These are phyloP conservation scores for Alloteropsis semialata DNA, from an alignment of 176 grass and related monocot genomes.

Conservation along the genomic window DNA sequence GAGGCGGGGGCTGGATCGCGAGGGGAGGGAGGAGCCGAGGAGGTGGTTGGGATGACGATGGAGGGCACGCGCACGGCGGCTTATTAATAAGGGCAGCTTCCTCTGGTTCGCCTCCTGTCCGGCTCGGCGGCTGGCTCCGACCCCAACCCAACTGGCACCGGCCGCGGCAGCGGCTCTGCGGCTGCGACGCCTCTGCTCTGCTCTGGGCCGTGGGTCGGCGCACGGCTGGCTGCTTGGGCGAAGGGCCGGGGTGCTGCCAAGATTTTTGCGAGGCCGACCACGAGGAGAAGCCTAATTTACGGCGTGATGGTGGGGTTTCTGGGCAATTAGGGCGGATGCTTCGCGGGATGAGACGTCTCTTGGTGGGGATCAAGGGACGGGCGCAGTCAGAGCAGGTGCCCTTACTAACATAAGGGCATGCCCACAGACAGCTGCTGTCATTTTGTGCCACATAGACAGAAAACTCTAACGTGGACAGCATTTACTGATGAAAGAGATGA, in stretches of 20 bases:
- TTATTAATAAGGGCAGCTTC: conserved; percentile 42
- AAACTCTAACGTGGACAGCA: too few relatives aligned
- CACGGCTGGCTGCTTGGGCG: conserved; percentile 31
- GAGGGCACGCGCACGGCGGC: not conserved
- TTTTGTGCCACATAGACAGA: too few relatives aligned
- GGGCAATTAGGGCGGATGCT: not conserved
- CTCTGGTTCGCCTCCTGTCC: not conserved
- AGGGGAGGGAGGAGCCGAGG: not conserved
- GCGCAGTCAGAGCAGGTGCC: not conserved
- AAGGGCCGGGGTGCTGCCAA: conserved; percentile 1
- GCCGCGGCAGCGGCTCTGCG: not conserved
- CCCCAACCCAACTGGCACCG: conserved; percentile 13
- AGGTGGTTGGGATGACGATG: not conserved
- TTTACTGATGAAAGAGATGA: too few relatives aligned
- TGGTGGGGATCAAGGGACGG: conserved; percentile 25
- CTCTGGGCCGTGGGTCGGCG: conserved; percentile 8
- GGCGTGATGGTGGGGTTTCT: not conserved
- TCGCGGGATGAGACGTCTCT: not conserved
- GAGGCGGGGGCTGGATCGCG: not conserved
- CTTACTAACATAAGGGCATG: not conserved
- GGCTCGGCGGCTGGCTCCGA: not conserved
- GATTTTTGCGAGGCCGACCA: conserved; percentile 3
- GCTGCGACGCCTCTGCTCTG: not conserved
- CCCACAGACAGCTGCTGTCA: too few relatives aligned
- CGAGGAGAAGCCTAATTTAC: not conserved